phyloP scores from a whole-genome alignment of 2,329 filamentous ascomycete species.

The Fusarium sterilihyphosum region DNA sequence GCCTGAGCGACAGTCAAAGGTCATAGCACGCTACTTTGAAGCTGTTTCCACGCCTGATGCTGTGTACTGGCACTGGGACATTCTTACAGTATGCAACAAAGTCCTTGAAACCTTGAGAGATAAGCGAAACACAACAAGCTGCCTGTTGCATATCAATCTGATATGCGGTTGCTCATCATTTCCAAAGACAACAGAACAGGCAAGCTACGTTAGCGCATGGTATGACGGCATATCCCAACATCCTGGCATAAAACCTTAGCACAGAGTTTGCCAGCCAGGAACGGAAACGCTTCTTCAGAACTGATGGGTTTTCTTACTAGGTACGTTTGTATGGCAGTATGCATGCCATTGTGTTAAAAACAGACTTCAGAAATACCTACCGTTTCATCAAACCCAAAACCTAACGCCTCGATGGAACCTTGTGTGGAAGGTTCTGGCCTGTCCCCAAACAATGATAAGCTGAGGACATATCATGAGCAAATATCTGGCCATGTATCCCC shows the following conservation, averaged over 20 bases:
- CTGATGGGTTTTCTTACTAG: background rate
- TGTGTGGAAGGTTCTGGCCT: background rate
- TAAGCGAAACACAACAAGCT: conserved; percentile 14
- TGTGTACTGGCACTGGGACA: background rate
- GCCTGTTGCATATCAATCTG: conserved; percentile 3
- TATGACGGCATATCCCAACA: conserved; percentile 23
- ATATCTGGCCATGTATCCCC: background rate
- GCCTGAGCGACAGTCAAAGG: background rate
- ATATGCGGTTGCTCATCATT: background rate
- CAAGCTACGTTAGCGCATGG: background rate
- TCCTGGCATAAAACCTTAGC: conserved; percentile 2
- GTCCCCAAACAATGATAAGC: background rate
- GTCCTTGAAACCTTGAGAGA: conserved; percentile 1
- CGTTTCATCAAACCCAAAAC: background rate
- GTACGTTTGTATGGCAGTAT: background rate
- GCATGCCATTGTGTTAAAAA: background rate
- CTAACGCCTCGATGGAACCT: background rate
- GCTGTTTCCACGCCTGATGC: background rate
- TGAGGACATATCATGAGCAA: conserved; percentile 1
- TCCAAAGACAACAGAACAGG: background rate
- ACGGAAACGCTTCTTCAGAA: background rate
- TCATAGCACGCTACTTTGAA: background rate
- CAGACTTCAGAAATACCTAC: conserved; percentile 4
- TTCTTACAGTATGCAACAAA: background rate
- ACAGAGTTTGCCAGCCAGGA: background rate